phyloP scores from a whole-genome alignment of 768 basidiomycete species.

The Cyclocybe cylindracea region DNA sequence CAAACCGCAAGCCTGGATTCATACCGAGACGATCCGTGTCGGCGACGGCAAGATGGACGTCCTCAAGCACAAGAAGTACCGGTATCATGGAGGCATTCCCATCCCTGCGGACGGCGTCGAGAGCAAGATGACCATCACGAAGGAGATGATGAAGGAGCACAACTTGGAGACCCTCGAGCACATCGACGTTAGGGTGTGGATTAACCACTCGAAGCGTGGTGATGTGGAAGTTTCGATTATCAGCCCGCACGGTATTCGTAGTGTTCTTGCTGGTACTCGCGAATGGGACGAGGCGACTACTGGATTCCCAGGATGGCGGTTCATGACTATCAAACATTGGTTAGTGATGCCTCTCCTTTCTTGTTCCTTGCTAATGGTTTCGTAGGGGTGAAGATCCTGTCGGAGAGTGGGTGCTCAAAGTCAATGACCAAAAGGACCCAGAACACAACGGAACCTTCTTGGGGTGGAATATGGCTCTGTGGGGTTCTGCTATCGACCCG shows the following conservation, averaged over 20 bases:
- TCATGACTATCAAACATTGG: conserved; percentile 98
- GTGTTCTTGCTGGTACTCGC: conserved; percentile 76
- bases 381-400: conserved; percentile 88
- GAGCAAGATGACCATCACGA: conserved; percentile 62
- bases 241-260: conserved; percentile 84
- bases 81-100: conserved; percentile 60
- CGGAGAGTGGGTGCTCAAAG: conserved; percentile 88
- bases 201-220: conserved; percentile 79
- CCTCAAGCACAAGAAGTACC: conserved; percentile 34
- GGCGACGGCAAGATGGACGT: conserved; percentile 56
- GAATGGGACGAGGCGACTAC: conserved; percentile 58
- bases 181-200: conserved; percentile 89
- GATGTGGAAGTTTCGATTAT: conserved; percentile 89
- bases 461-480: conserved; percentile 90
- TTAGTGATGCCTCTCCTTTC: conserved; percentile 33
- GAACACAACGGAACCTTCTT: conserved; percentile 67
- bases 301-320: conserved; percentile 91
- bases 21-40: conserved; percentile 69
- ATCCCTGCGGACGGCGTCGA: conserved; percentile 67
- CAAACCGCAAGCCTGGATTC: conserved; percentile 92
- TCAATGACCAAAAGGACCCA: conserved; percentile 70
- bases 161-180: conserved; percentile 93
- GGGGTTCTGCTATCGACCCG: conserved; percentile 84
- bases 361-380: conserved; percentile 12
- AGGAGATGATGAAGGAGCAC: conserved; percentile 60